Base-by-base conservation (phyloP, 768 basidiomycete genomes). In the Lyophyllum shimeji region DNA sequence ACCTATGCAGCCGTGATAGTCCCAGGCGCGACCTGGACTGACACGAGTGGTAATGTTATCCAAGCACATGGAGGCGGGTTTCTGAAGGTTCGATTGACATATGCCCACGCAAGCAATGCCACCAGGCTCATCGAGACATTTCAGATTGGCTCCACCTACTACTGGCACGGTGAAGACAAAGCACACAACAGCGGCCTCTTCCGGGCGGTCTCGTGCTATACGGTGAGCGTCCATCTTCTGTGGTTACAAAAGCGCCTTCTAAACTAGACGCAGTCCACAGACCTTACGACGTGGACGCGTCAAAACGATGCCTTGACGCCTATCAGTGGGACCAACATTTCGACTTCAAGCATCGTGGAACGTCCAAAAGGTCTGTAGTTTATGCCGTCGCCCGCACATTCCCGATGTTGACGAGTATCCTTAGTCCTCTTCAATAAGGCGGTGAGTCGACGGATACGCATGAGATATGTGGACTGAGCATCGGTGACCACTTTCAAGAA, bases 91-190 rank as follows among this genome's bases (percentile, higher is more conserved):
- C 13, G 3, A 11, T 17, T 34, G 15, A 31, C 7, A 23, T 42
- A 11, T 39, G 4, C 8, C 18, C 46, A 46, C 8, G 31, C 8
- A 46, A 31, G 29, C 27, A 44, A 11, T 46, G 12, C 7, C 29
- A n/a, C 18, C 2, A 37, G 3, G 7, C 45, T 29, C 25, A 15
- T 33, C 29, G 15, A 45, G 6, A 20, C 29, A 4, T 40, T 33
- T 4, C 50, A 82, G 81, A 80, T 82, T 55, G 79, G 73, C 23
- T 76, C 77, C 11, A 81, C 78, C 1, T 84, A 72, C 65, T 84
- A 85, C 63, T 85, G 83, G 84, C 75, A 77, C 52, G 84, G 84
- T 11, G 84, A 85, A 69, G 84, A 86, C 71, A 86, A 86, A 62
- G 66, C 79, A 4, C 73, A 73, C 60, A 82, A 85, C 61, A 81